Base-by-base conservation (phyloP, 2,329 filamentous ascomycete genomes). In the Diaporthe nobilis region DNA sequence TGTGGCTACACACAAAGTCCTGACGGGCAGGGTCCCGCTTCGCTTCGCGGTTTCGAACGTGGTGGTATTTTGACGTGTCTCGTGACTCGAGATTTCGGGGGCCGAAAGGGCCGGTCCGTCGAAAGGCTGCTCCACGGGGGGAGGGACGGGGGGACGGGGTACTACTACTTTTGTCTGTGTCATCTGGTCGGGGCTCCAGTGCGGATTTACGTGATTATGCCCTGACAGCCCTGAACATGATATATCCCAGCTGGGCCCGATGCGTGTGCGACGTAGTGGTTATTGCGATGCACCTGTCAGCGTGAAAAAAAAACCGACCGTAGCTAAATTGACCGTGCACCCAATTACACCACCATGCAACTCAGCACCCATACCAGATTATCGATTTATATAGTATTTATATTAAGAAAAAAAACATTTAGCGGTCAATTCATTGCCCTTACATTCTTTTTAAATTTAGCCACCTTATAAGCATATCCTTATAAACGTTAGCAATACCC, bases 91-190 rank as follows among this genome's bases (percentile, higher is more conserved):
- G 51, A 37, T 68, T 65, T 68, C 63, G 63, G 63, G 63, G 44
- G 44, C 63, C 63, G 63, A 68, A 68, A 68, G 63, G 63, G 63
- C 63, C 63, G 63, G 63, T 68, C 63, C 63, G 63, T 53, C 12
- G 20, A 22, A 31, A 25, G 8, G 47, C 10, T n/a, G 28, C 63
- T 68, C 63, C 63, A 68, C 44, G 37, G 37, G 37, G 37, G 47
- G 12, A 7, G 44, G 25, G 31, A 39, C 31, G 31, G 31, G 31
- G 31, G 1, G 31, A 47, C 60, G 39, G 39, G 17, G 60, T 20
- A 25, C 44, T 39, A 20, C 47, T 68, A 68, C 63, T 53, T 51
- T 49, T 22, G 61, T n/a, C 17, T 37, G 12, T 65, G 60, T 47
- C 39, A 22, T 44, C 53, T 34, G n/a, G 44, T 67, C 28, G n/a